phyloP scores from a whole-genome alignment of 2,329 filamentous ascomycete genomes.

The Fusarium nelsonii region DNA sequence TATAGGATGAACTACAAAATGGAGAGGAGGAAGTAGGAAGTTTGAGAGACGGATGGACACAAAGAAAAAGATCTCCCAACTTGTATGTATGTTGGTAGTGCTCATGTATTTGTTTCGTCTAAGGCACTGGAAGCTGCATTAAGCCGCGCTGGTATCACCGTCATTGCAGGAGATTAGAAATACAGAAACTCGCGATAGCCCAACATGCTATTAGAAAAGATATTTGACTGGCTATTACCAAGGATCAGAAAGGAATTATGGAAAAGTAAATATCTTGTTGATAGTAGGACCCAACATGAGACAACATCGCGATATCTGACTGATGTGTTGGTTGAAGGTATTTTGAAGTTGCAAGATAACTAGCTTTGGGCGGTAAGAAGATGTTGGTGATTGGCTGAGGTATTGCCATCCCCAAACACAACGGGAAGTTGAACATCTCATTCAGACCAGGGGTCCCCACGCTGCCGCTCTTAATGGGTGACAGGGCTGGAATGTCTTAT shows the following conservation, averaged over 20 bases:
- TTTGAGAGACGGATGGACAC: neutral
- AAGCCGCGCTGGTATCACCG: neutral
- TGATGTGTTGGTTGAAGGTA: slow-evolving; percentile 3
- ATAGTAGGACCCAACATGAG: neutral
- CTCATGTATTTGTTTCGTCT: neutral
- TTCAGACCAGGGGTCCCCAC: neutral
- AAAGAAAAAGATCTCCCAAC: neutral
- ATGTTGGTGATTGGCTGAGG: slow-evolving; percentile 1
- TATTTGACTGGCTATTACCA: neutral
- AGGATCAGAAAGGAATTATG: neutral
- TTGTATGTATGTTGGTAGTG: neutral
- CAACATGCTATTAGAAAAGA: neutral
- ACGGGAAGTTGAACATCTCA: neutral
- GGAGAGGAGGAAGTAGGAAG: neutral
- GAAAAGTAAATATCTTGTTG: neutral
- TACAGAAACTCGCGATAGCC: neutral
- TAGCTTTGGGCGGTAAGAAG: neutral
- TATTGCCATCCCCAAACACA: neutral
- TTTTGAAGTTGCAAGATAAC: neutral
- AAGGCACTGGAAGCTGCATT: slow-evolving; percentile 1
- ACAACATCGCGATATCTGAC: neutral
- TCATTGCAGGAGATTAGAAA: neutral
- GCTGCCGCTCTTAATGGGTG: neutral
- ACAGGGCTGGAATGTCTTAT: slow-evolving; percentile 9
- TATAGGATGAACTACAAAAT: neutral